A percentile compares a stretch with the other conserved stretches of the same genome.
Evolutionary conservation across 2,329 filamentous ascomycete species (phyloP).

Genomic region (Colletotrichum plurivorum): DNA sequence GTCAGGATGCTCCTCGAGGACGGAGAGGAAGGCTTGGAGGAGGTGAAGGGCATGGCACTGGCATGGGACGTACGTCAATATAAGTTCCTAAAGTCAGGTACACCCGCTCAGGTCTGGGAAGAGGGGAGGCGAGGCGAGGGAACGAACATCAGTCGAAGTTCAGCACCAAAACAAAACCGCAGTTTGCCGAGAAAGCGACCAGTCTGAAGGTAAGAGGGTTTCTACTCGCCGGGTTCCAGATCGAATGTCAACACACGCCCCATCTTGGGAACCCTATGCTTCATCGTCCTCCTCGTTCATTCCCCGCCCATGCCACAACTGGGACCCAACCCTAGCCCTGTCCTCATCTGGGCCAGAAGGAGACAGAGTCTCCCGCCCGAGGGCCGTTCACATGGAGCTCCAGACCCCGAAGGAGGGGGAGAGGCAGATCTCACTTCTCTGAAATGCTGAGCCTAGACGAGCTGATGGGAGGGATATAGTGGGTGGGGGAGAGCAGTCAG

Average conservation of each 20-base stretch:
- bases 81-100: slow-evolving; percentile 40
- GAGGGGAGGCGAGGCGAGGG: slow-evolving; percentile 28
- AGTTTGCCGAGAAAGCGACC: slow-evolving; percentile 24
- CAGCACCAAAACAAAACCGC: slow-evolving; percentile 10
- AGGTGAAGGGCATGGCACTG: slow-evolving; percentile 28
- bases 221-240: slow-evolving; percentile 29
- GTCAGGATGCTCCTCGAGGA: slow-evolving; percentile 9
- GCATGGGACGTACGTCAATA: slow-evolving; percentile 41
- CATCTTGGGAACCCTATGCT: slow-evolving; percentile 25
- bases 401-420: slow-evolving; percentile 18
- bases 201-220: slow-evolving; percentile 1
- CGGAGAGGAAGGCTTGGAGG: slow-evolving; percentile 14
- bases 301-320: slow-evolving; percentile 20
- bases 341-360: slow-evolving; percentile 20
- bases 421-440: slow-evolving; percentile 25
- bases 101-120: slow-evolving; percentile 31
- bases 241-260: slow-evolving; percentile 33
- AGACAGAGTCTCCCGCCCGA: slow-evolving; percentile 17
- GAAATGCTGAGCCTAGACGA: slow-evolving; percentile 11
- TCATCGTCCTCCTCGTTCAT: slow-evolving; percentile 30
- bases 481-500: slow-evolving; percentile 17
- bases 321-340: slow-evolving; percentile 25
- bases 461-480: slow-evolving; percentile 37
- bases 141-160: slow-evolving; percentile 12
- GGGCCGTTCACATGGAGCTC: slow-evolving; percentile 3